These are phyloP conservation scores for Drechslerella stenobrocha DNA, from an alignment of 2,329 filamentous ascomycete species.

Conservation along the genomic window DNA sequence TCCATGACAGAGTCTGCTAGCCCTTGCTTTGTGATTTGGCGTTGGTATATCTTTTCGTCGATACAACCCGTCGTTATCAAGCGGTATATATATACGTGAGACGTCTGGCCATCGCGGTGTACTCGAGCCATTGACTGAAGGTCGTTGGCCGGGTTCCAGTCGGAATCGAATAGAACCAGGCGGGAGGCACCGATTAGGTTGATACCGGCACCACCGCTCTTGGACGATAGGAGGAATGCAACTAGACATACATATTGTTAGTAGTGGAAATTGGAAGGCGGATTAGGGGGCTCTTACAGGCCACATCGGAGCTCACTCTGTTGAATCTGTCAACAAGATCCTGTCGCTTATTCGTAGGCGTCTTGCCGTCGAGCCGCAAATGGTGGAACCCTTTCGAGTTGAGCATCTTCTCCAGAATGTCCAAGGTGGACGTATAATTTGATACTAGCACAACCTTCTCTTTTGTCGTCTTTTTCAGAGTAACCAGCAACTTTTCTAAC, in stretches of 20 bases:
- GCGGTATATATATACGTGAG: conserved; percentile 69
- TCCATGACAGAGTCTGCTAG: conserved; percentile 73
- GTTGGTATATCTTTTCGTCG: conserved; percentile 75
- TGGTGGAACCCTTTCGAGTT: conserved; percentile 65
- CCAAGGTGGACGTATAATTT: conserved; percentile 73
- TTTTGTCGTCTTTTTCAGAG: conserved; percentile 64
- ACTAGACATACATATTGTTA: conserved; percentile 57
- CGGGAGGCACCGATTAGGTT: conserved; percentile 72
- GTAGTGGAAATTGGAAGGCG: not conserved
- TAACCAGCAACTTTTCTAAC: conserved; percentile 67
- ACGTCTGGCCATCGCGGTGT: conserved; percentile 71
- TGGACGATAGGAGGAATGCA: conserved; percentile 72
- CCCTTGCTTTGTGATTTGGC: conserved; percentile 71
- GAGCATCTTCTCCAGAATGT: conserved; percentile 67
- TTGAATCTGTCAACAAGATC: conserved; percentile 72
- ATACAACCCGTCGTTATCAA: conserved; percentile 69
- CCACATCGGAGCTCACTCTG: conserved; percentile 54
- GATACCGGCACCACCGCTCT: conserved; percentile 70
- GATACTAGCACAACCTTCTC: conserved; percentile 77
- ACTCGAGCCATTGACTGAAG: conserved; percentile 75
- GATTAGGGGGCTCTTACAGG: conserved; percentile 34
- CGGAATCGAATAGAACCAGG: conserved; percentile 71
- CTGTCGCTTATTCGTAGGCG: conserved; percentile 67
- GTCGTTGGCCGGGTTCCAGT: conserved; percentile 76
- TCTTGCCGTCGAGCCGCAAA: conserved; percentile 71